Base-by-base conservation (phyloP, 116 monocot species). In the Phalaenopsis hybrid region DNA sequence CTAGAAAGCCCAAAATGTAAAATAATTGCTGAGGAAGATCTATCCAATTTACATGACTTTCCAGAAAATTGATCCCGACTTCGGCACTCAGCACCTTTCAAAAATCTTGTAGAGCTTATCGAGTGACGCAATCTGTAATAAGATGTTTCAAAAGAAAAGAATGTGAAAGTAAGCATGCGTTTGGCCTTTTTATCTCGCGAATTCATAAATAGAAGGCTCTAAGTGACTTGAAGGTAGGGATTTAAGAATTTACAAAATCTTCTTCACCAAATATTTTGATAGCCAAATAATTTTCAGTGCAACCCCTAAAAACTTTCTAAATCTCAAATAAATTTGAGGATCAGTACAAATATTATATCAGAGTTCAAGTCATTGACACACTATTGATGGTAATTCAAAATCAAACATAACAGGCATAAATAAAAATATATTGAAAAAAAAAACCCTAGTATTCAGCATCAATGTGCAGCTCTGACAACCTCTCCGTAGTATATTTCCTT, bases 31-130 rank as follows among this genome's bases (percentile, higher is more conserved):
- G 33, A 78, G 34, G 51, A 33, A 31, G 28, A 43, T 58, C 33
- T 59, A 4, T 44, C 79, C 15, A 31, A 59, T 59, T 37, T 61
- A 18, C 79, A 59, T 9, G 57, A 18, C 12, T 52, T 13, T 21
- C 41, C 23, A 23, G 6, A 7, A 8, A 51, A 13, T 23, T 25
- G 67, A 67, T 67, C 25, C 28, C 1, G 28, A 25, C 25, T 49
- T 28, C 6, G 37, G 37, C 18, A 4, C 67, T 84, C 81, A 94
- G 82, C 94, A 94, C 81, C 94, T 90, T 85, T 94, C 94, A 83
- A 94, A 94, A 59, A 94, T 87, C 75, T 86, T 92, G 83, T 92
- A 94, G 43, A 94, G 92, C 80, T 94, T 94, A 82, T 94, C 92
- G 78, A 94, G 80, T 18, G 94, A 92, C 63, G 92, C 90, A 80